Percentiles rank a stretch among this genome's conserved stretches.
These are phyloP conservation scores for Eucalyptus fibrosa DNA, from an alignment of 345 rosid genomes.

Conservation along the genomic window DNA sequence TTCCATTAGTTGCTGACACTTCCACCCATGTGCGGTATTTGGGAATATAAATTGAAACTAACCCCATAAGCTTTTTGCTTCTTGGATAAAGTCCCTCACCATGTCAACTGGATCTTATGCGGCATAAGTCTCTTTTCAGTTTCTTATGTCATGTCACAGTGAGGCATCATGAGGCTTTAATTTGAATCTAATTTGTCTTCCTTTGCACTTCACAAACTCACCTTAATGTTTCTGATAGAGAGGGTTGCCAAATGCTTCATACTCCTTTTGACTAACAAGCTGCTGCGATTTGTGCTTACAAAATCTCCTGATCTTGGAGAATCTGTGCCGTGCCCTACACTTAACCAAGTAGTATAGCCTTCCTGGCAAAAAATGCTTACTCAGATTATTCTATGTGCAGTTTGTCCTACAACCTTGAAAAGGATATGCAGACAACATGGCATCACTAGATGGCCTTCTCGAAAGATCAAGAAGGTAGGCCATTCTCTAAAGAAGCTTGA, in stretches of 20 bases:
- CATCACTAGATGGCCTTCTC: conserved; percentile 87
- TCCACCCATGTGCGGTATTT: neutral
- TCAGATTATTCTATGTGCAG: conserved; percentile 32
- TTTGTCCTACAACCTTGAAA: conserved; percentile 93
- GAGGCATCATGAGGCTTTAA: neutral
- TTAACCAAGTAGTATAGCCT: neutral
- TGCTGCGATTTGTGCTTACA: neutral
- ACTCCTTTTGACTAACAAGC: neutral
- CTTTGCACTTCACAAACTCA: neutral
- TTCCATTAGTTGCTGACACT: neutral
- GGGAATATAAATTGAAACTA: neutral
- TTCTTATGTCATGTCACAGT: neutral
- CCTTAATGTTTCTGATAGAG: neutral
- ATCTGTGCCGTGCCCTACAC: neutral
- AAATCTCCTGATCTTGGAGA: neutral
- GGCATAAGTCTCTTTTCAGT: neutral
- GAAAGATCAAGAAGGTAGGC: conserved; percentile 95
- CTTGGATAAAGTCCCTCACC: neutral
- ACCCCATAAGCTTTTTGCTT: neutral
- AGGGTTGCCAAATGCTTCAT: neutral
- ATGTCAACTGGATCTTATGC: neutral
- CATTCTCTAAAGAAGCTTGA: conserved; percentile 88
- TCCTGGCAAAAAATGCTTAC: neutral
- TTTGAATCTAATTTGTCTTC: neutral
- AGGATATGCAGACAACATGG: conserved; percentile 96